phyloP scores from a whole-genome alignment of 2,329 filamentous ascomycete species.

The Septoria petroselini region DNA sequence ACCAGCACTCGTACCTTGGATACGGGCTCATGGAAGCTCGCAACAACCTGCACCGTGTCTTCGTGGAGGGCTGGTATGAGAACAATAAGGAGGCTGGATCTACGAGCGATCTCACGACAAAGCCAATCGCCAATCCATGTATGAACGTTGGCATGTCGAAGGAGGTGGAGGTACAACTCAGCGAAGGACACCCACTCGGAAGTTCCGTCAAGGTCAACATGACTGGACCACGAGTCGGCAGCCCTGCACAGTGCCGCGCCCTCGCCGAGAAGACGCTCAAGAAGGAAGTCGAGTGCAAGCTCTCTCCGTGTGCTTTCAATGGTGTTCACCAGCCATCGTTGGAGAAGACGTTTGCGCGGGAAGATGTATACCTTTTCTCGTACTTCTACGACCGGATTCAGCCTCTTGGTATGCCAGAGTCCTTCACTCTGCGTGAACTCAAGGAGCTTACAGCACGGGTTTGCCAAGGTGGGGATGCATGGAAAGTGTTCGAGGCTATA shows the following conservation, averaged over 20 bases:
- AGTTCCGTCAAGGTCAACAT: slow-evolving; percentile 71
- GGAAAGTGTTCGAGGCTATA: slow-evolving; percentile 76
- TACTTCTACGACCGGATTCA: slow-evolving; percentile 97
- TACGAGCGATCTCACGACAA: slow-evolving; percentile 57
- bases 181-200: slow-evolving; percentile 63
- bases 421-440: slow-evolving; percentile 87
- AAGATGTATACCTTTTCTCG: slow-evolving; percentile 94
- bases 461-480: slow-evolving; percentile 78
- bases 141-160: slow-evolving; percentile 76
- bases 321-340: slow-evolving; percentile 92
- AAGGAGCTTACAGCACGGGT: slow-evolving; percentile 81
- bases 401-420: slow-evolving; percentile 96
- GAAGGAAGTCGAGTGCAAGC: slow-evolving; percentile 76
- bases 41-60: slow-evolving; percentile 72
- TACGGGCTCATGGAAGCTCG: slow-evolving; percentile 96
- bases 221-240: slow-evolving; percentile 72
- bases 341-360: slow-evolving; percentile 83
- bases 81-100: slow-evolving; percentile 49
- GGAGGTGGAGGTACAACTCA: slow-evolving; percentile 69
- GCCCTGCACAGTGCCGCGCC: slow-evolving; percentile 82
- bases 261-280: slow-evolving; percentile 86
- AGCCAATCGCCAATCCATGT: slow-evolving; percentile 78
- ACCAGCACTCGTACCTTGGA: slow-evolving; percentile 96
- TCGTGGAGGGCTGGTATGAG: slow-evolving; percentile 69
- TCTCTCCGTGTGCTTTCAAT: slow-evolving; percentile 97